Evolutionary conservation across 2,329 filamentous ascomycete species (phyloP).

Genomic region (Pestalotiopsis sp.): DNA sequence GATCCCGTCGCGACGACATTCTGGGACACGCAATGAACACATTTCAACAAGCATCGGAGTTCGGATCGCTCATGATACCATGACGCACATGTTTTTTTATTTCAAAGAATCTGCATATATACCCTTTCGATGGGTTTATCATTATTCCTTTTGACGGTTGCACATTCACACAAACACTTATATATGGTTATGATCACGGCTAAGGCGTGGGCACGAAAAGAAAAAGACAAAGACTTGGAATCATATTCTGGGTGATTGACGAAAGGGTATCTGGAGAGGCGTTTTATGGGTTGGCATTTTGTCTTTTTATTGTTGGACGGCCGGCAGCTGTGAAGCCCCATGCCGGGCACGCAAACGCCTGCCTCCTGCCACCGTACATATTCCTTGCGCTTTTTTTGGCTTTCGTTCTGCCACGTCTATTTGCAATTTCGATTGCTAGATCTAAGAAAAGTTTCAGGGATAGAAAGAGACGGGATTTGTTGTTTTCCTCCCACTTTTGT

Average conservation of each 20-base stretch:
- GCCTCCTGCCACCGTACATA: conserved; percentile 14
- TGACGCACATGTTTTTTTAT: conserved; percentile 8
- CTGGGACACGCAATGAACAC: conserved; percentile 26
- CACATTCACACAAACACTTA: not conserved
- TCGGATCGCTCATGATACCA: conserved; percentile 14
- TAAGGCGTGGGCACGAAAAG: conserved; percentile 6
- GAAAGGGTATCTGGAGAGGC: not conserved
- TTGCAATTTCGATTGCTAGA: conserved; percentile 3
- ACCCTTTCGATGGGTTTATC: conserved; percentile 1
- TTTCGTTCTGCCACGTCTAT: not conserved
- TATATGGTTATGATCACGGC: conserved; percentile 1
- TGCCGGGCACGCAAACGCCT: not conserved
- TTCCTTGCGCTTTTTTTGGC: conserved; percentile 13
- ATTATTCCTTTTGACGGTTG: not conserved
- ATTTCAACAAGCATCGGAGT: conserved; percentile 11
- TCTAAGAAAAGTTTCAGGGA: not conserved
- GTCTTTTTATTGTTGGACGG: not conserved
- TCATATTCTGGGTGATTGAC: not conserved
- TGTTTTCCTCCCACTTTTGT: not conserved
- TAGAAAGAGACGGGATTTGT: not conserved
- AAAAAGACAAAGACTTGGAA: not conserved
- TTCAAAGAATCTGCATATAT: conserved; percentile 8
- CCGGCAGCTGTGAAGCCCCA: not conserved
- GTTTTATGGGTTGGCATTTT: not conserved
- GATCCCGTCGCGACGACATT: conserved; percentile 34